A percentile compares a stretch with the other conserved stretches of the same genome.
These are phyloP conservation scores for Colletotrichum coccodes DNA, from an alignment of 2,329 filamentous ascomycete species.

Conservation along the genomic window DNA sequence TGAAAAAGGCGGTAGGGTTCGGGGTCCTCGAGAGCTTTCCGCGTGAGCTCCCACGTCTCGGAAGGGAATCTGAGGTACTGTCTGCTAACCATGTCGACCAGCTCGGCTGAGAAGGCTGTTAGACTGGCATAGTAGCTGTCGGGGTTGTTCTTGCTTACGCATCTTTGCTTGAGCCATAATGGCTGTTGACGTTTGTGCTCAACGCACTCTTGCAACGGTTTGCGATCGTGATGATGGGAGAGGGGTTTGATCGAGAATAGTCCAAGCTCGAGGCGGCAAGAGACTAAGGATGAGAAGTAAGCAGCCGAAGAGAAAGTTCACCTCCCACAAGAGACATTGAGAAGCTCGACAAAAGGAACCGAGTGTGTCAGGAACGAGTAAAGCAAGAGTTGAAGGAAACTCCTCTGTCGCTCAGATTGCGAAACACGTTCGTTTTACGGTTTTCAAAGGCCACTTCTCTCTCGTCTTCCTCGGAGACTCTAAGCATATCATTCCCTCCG, in stretches of 20 bases:
- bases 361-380: neutral
- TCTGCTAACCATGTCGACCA: slow-evolving; percentile 10
- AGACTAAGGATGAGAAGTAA: neutral
- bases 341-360: slow-evolving; percentile 6
- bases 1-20: slow-evolving; percentile 24
- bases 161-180: slow-evolving; percentile 28
- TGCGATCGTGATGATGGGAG: neutral
- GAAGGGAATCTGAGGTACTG: slow-evolving; percentile 21
- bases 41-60: slow-evolving; percentile 13
- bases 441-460: neutral
- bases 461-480: neutral
- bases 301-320: neutral
- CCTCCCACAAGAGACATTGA: neutral
- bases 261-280: neutral
- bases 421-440: slow-evolving; percentile 26
- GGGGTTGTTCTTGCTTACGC: neutral
- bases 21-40: neutral
- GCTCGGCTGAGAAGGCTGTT: slow-evolving; percentile 15
- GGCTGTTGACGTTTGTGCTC: neutral
- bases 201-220: neutral
- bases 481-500: neutral
- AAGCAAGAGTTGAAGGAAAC: slow-evolving; percentile 8
- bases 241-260: neutral
- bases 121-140: neutral
- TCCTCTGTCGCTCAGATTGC: neutral